Base-by-base conservation (phyloP, 805 yeast genomes). In the Saccharomycopsis amapae region DNA sequence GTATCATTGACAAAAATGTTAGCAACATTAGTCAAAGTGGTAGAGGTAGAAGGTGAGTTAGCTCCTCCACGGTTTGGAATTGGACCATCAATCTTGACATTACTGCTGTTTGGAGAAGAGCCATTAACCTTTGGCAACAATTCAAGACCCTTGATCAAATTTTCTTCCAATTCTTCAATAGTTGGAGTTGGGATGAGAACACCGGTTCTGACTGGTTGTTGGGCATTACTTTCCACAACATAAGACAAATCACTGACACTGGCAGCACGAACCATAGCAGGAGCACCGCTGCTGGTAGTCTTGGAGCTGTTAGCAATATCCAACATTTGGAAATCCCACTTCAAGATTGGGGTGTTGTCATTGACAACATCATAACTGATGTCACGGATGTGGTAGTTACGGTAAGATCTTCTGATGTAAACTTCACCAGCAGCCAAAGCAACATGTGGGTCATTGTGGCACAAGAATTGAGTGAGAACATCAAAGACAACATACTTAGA, bases 361-460 rank as follows among this genome's bases (percentile, higher is more conserved):
- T 50, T 44, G 13, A 47, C 51, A 42, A 75, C 63, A 15, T 55
- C 47, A 59, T 86, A 85, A 45, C 70, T 67, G 44, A 94, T 75
- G 53, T 81, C 83, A 45, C 85, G 81, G 51, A 93, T 81, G 34
- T 87, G 81, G 68, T 94, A 93, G 32, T 97, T 97, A 60, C 97
- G 80, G 72, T 89, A 93, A 38, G 97, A 95, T 64, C 98, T 83
- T 64, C 97, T 83, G 50, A 89, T 81, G 65, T 93, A 93, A 49
- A 93, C 95, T 67, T 93, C 97, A 38, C 95, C 87, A 31, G 98
- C 97, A 31, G 98, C 97, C 54, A 90, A 77, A 3, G 90, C 84
- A 50, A 93, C 90, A 73, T 86, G 85, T 40, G 83, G 85, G 59
- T 94, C 97, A 10, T 74, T 59, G 56, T 86, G 84, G 45, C 75